Percentiles rank a stretch among this genome's conserved stretches.
These are phyloP conservation scores for Penicillium cosmopolitanum DNA, from an alignment of 495 filamentous ascomycete genomes.

Conservation along the genomic window DNA sequence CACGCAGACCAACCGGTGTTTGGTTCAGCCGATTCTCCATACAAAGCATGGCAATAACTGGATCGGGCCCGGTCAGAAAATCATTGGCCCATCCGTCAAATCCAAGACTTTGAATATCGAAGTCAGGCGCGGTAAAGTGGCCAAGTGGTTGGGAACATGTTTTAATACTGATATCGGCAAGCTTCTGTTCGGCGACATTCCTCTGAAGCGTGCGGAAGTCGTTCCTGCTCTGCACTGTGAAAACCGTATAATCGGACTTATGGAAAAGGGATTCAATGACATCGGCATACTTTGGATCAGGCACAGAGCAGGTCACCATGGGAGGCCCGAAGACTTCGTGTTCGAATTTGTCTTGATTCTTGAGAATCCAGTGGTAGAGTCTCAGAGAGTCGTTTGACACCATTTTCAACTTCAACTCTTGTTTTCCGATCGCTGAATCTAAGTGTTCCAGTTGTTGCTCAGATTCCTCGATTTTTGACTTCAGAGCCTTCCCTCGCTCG, in stretches of 20 bases:
- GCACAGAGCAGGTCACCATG: conserved; percentile 78
- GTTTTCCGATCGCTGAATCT: conserved; percentile 77
- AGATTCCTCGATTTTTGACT: conserved; percentile 35
- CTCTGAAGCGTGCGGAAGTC: conserved; percentile 73
- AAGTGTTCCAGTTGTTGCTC: conserved; percentile 59
- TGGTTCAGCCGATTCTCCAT: conserved; percentile 64
- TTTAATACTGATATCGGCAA: conserved; percentile 70
- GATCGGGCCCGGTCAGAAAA: conserved; percentile 76
- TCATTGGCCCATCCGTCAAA: conserved; percentile 82
- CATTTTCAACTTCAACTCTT: conserved; percentile 61
- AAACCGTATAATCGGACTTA: conserved; percentile 65
- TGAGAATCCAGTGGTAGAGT: conserved; percentile 80
- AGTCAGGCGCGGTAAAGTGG: conserved; percentile 53
- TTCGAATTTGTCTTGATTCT: conserved; percentile 73
- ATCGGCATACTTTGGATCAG: conserved; percentile 71
- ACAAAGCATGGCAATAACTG: conserved; percentile 87
- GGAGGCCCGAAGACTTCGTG: conserved; percentile 85
- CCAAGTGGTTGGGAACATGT: conserved; percentile 51
- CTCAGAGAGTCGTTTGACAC: conserved; percentile 62
- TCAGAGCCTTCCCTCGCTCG: conserved; percentile 31
- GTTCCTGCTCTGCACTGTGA: conserved; percentile 71
- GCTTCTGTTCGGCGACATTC: conserved; percentile 49
- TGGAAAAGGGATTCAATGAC: conserved; percentile 73
- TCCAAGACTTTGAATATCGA: conserved; percentile 62
- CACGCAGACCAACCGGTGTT: conserved; percentile 64